Evolutionary conservation across 805 yeast genomes (phyloP).

Genomic region (Kodamaea lidongshanica): DNA sequence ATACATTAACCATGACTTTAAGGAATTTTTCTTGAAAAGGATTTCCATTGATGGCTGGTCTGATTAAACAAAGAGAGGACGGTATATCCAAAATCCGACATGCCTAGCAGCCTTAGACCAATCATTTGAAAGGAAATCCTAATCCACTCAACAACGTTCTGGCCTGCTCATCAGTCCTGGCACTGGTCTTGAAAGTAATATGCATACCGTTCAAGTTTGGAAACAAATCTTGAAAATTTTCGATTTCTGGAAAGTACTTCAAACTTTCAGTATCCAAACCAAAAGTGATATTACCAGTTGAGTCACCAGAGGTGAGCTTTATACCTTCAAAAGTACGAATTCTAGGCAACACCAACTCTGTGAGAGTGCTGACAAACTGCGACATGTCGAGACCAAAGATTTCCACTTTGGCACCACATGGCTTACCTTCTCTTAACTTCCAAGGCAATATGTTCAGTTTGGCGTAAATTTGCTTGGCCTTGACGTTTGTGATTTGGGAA

Average conservation of each 20-base stretch:
- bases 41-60: too few relatives aligned
- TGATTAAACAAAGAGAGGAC: too few relatives aligned
- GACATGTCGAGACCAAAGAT: constrained; percentile 75
- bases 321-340: constrained; percentile 83
- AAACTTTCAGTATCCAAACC: constrained; percentile 76
- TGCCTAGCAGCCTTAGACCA: too few relatives aligned
- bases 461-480: constrained; percentile 68
- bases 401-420: constrained; percentile 83
- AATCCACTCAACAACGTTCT: constrained; percentile 74
- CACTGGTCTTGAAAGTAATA: constrained; percentile 77
- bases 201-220: constrained; percentile 82
- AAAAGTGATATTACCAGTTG: constrained; percentile 77
- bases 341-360: constrained; percentile 91
- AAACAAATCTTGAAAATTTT: constrained; percentile 83
- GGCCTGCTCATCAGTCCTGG: constrained; percentile 87
- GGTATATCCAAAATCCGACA: too few relatives aligned
- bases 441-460: constrained; percentile 77
- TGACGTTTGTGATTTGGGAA: constrained; percentile 91
- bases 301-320: constrained; percentile 71
- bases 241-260: constrained; percentile 87
- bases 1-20: too few relatives aligned
- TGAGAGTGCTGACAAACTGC: constrained; percentile 78
- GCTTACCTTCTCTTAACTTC: constrained; percentile 81
- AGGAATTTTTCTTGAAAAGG: too few relatives aligned
- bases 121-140: constrained; percentile 77